These are phyloP conservation scores for Dianthus caryophyllus DNA, from an alignment of 148 eudicot species.

Conservation along the genomic window DNA sequence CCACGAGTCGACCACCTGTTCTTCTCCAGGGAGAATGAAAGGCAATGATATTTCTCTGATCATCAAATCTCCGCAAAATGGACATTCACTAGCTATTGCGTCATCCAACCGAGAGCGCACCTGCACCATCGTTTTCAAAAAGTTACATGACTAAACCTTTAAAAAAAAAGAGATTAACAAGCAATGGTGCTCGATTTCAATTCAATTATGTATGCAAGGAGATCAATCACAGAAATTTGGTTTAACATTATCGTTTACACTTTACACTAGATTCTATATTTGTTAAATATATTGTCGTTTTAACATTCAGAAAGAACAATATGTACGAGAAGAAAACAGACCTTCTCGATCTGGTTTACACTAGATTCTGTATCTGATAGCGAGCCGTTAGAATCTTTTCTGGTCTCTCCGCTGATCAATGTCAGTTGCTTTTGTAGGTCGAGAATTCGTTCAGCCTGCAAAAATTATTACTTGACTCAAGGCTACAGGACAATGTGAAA, in stretches of 20 bases:
- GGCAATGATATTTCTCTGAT: constrained; percentile 82
- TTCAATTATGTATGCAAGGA: background rate
- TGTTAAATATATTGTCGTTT: too few relatives aligned
- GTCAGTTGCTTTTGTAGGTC: constrained; percentile 94
- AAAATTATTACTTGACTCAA: constrained; percentile 9
- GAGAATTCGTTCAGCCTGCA: constrained; percentile 85
- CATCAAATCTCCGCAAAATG: constrained; percentile 94
- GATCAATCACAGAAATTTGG: background rate
- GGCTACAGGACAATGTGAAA: background rate
- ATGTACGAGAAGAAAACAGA: constrained; percentile 25
- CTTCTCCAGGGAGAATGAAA: constrained; percentile 61
- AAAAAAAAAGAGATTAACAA: background rate
- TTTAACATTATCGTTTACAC: too few relatives aligned
- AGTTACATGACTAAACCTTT: constrained; percentile 5
- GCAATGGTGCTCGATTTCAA: background rate
- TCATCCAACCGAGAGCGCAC: constrained; percentile 84
- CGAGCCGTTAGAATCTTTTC: constrained; percentile 47
- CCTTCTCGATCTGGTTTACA: constrained; percentile 70
- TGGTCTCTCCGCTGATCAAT: constrained; percentile 56
- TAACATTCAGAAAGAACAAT: background rate
- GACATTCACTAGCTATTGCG: constrained; percentile 92
- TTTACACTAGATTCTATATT: too few relatives aligned
- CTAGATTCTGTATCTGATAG: constrained; percentile 53
- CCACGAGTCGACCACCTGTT: constrained; percentile 67
- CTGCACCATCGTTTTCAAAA: constrained; percentile 30